Evolutionary conservation across 2,329 filamentous ascomycete genomes (phyloP).

Genomic region (Aureobasidium sp.): DNA sequence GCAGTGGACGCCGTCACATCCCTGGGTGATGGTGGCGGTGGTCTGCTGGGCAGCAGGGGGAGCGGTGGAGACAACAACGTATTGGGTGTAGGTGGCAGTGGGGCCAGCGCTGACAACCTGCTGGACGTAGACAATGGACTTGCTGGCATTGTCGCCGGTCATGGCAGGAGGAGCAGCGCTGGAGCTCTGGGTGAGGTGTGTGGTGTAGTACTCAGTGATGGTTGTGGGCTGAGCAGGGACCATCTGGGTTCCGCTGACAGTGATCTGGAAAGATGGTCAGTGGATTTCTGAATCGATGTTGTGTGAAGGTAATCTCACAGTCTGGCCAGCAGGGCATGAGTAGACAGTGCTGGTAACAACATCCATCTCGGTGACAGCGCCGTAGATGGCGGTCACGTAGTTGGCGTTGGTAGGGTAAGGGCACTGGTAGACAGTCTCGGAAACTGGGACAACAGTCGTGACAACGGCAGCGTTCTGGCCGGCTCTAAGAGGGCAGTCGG

Average conservation of each 20-base stretch:
- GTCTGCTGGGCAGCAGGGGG: slow-evolving; percentile 13
- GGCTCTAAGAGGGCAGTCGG: slow-evolving; percentile 5
- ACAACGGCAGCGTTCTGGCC: slow-evolving; percentile 17
- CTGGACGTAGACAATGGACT: slow-evolving; percentile 9
- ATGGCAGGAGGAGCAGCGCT: not conserved
- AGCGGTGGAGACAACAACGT: slow-evolving; percentile 12
- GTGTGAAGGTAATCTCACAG: not conserved
- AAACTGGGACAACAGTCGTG: slow-evolving; percentile 15
- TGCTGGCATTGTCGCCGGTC: not conserved
- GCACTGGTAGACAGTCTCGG: slow-evolving; percentile 15
- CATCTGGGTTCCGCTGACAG: not conserved
- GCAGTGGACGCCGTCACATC: not conserved
- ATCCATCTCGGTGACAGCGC: slow-evolving; percentile 9
- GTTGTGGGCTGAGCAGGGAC: slow-evolving; percentile 7
- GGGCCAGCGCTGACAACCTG: not conserved
- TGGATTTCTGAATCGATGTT: too few species aligned
- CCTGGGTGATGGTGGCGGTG: slow-evolving; percentile 20
- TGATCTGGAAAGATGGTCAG: not conserved
- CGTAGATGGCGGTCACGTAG: slow-evolving; percentile 20
- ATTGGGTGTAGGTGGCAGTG: not conserved
- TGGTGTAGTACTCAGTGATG: not conserved
- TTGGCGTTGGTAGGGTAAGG: slow-evolving; percentile 11
- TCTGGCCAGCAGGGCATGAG: slow-evolving; percentile 27
- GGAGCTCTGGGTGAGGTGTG: not conserved
- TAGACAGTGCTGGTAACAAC: slow-evolving; percentile 18